Conservation (phyloP, 2,329 filamentous ascomycete species). For the Fusarium robinianum region DNA sequence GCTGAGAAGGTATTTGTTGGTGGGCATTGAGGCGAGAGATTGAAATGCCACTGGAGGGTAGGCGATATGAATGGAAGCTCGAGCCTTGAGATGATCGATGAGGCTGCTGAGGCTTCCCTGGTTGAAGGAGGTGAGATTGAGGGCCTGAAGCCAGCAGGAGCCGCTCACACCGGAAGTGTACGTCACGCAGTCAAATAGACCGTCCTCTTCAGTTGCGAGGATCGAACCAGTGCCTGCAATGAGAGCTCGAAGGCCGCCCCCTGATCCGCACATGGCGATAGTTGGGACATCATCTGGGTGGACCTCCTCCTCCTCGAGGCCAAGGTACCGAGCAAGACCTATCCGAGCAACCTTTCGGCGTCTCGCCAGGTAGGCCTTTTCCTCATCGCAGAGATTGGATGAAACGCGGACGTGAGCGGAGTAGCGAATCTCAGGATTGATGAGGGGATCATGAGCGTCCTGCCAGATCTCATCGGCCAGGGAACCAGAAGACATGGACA, state of each 20-base stretch:
- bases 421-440: conserved; percentile 86
- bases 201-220: conserved; percentile 80
- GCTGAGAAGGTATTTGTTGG: conserved; percentile 87
- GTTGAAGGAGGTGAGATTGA: conserved; percentile 77
- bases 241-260: conserved; percentile 85
- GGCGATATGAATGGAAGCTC: conserved; percentile 86
- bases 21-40: conserved; percentile 83
- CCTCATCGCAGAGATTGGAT: conserved; percentile 78
- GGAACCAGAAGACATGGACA: conserved; percentile 85
- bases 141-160: conserved; percentile 90
- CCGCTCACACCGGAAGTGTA: conserved; percentile 96
- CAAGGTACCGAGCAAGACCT: conserved; percentile 82
- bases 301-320: conserved; percentile 76
- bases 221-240: conserved; percentile 90
- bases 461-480: conserved; percentile 92
- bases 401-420: conserved; percentile 84
- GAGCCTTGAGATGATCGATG: conserved; percentile 82
- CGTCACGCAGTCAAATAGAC: conserved; percentile 90
- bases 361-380: conserved; percentile 72
- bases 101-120: conserved; percentile 69
- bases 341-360: conserved; percentile 70
- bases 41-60: conserved; percentile 85
- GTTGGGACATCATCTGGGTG: conserved; percentile 90
- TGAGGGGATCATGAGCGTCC: conserved; percentile 80
- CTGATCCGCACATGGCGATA: conserved; percentile 93